These are phyloP conservation scores for Cinnamomum micranthum DNA, from an alignment of 164 flowering plant genomes.

Conservation along the genomic window DNA sequence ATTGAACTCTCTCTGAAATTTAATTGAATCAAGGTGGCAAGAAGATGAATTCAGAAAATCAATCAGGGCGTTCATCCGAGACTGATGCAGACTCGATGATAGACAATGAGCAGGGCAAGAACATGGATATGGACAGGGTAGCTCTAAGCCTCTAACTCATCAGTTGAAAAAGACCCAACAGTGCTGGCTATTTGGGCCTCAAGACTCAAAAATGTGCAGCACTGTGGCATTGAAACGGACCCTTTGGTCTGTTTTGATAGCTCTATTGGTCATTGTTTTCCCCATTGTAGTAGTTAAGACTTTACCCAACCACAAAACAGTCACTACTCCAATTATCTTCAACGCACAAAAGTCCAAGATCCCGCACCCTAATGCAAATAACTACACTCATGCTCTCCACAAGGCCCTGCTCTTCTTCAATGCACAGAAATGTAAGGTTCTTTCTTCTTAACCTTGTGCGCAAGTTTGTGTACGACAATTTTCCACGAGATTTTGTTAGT, in stretches of 20 bases:
- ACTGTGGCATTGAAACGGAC: constrained; percentile 50
- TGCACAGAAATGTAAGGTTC: constrained; percentile 73
- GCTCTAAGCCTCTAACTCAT: constrained; percentile 17
- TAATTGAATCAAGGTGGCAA: not conserved
- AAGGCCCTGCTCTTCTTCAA: constrained; percentile 84
- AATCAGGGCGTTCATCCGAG: constrained; percentile 68
- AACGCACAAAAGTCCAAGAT: too few species aligned
- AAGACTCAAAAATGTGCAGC: constrained; percentile 31
- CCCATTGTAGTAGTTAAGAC: constrained; percentile 59
- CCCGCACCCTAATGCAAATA: constrained; percentile 45
- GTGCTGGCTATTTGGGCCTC: constrained; percentile 66
- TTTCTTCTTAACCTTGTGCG: not conserved
- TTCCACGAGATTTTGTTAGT: not conserved
- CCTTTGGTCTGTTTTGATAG: constrained; percentile 24
- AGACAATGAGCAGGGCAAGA: constrained; percentile 29
- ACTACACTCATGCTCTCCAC: constrained; percentile 66
- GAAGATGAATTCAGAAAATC: constrained; percentile 46
- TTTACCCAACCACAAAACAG: constrained; percentile 41
- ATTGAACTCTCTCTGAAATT: too few species aligned
- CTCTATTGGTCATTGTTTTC: constrained; percentile 52
- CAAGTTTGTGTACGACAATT: too few species aligned
- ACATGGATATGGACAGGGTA: constrained; percentile 44
- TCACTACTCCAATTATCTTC: not conserved
- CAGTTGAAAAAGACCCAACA: constrained; percentile 60
- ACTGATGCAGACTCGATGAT: constrained; percentile 24